Evolutionary conservation across 257 asterid species (phyloP).

Genomic region (Dorcoceras hygrometricum): DNA sequence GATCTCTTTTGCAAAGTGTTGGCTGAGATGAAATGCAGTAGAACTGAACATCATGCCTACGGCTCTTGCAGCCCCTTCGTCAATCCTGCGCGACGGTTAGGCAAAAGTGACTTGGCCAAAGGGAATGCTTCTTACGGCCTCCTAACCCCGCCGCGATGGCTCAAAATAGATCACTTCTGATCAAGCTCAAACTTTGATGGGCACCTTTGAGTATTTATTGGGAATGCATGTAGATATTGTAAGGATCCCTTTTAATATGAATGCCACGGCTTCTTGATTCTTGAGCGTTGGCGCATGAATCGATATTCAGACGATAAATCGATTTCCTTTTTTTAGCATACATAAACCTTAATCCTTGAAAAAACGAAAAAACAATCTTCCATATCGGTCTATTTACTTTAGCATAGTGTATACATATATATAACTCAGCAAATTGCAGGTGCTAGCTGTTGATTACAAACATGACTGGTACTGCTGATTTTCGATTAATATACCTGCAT

Average conservation of each 20-base stretch:
- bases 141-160: conserved; percentile 20
- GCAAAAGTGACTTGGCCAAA: conserved; percentile 19
- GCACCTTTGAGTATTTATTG: not conserved
- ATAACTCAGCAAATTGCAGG: too few species aligned
- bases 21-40: conserved; percentile 43
- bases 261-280: not conserved
- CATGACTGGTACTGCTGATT: too few species aligned
- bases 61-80: conserved; percentile 25
- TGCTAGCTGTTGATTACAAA: too few species aligned
- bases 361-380: too few species aligned
- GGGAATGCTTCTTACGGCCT: conserved; percentile 15
- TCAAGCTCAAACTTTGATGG: not conserved
- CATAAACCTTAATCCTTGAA: too few species aligned
- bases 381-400: too few species aligned
- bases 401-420: too few species aligned
- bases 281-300: not conserved
- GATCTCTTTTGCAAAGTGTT: conserved; percentile 42
- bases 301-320: too few species aligned
- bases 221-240: not conserved
- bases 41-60: not conserved
- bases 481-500: too few species aligned
- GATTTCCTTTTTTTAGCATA: too few species aligned
- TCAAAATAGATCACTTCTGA: conserved; percentile 16
- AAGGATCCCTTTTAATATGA: not conserved
- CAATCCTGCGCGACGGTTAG: conserved; percentile 23